phyloP scores from a whole-genome alignment of 768 basidiomycete species.

The Leccinum rimulosum region DNA sequence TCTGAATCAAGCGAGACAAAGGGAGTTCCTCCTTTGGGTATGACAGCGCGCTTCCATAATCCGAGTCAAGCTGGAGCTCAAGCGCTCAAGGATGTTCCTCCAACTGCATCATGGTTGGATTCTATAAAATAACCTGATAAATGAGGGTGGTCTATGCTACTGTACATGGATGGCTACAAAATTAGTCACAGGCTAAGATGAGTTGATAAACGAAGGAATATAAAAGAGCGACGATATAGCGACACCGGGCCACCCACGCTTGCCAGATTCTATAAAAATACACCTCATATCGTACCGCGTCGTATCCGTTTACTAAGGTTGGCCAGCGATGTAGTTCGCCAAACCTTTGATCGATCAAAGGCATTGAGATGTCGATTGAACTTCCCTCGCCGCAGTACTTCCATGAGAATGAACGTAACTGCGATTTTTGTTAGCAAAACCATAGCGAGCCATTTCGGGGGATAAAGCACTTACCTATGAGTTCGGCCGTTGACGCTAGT shows the following conservation, averaged over 20 bases:
- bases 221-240: background rate
- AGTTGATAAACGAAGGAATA: constrained; percentile 4
- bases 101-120: background rate
- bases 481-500: constrained; percentile 47
- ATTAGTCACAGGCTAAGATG: constrained; percentile 1
- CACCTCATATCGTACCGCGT: constrained; percentile 30
- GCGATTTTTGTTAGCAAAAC: constrained; percentile 12
- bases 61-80: background rate
- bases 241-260: background rate
- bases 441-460: background rate
- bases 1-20: constrained; percentile 17
- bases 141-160: background rate
- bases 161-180: constrained; percentile 1
- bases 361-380: constrained; percentile 49
- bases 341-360: constrained; percentile 47
- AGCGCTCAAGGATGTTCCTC: background rate
- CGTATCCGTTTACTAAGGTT: constrained; percentile 32
- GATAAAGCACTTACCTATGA: constrained; percentile 39
- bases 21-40: constrained; percentile 18
- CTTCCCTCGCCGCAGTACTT: constrained; percentile 58
- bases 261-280: background rate
- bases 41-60: background rate
- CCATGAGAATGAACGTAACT: constrained; percentile 67
- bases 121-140: background rate
- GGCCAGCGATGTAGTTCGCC: constrained; percentile 35